A percentile compares a stretch with the other conserved stretches of the same genome.
Evolutionary conservation across 345 rosid genomes (phyloP).

Genomic region (Pistacia integerrima): DNA sequence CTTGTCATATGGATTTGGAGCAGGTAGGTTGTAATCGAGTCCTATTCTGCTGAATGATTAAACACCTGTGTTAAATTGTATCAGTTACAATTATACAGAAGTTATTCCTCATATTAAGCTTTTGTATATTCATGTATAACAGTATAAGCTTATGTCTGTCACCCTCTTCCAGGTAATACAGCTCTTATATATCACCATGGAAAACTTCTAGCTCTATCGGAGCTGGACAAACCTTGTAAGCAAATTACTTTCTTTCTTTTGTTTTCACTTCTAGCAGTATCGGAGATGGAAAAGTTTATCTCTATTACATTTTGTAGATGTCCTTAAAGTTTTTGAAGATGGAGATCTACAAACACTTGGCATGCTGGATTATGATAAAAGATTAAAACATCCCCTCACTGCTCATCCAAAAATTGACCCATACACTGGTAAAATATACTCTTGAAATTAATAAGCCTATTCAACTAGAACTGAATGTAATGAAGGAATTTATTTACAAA

Average conservation of each 20-base stretch:
- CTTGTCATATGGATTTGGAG: constrained; percentile 71
- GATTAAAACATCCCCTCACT: constrained; percentile 85
- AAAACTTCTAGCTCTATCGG: constrained; percentile 79
- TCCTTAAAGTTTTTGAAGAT: constrained; percentile 85
- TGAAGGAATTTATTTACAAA: constrained; percentile 13
- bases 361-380: constrained; percentile 89
- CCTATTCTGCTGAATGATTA: not conserved
- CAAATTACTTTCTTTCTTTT: constrained; percentile 9
- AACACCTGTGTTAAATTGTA: not conserved
- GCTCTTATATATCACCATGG: constrained; percentile 88
- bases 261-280: too few relatives aligned
- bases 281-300: too few relatives aligned
- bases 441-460: not conserved
- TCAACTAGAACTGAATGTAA: too few relatives aligned
- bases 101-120: too few relatives aligned
- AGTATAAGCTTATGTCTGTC: not conserved
- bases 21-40: constrained; percentile 45
- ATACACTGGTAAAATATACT: constrained; percentile 60
- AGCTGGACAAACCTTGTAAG: constrained; percentile 92
- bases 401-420: constrained; percentile 99
- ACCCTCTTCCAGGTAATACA: constrained; percentile 74
- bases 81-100: too few relatives aligned
- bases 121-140: too few relatives aligned
- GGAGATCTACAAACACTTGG: constrained; percentile 98
- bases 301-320: constrained; percentile 52